phyloP scores from a whole-genome alignment of 345 rosid genomes.

The Melaleuca quinquenervia region DNA sequence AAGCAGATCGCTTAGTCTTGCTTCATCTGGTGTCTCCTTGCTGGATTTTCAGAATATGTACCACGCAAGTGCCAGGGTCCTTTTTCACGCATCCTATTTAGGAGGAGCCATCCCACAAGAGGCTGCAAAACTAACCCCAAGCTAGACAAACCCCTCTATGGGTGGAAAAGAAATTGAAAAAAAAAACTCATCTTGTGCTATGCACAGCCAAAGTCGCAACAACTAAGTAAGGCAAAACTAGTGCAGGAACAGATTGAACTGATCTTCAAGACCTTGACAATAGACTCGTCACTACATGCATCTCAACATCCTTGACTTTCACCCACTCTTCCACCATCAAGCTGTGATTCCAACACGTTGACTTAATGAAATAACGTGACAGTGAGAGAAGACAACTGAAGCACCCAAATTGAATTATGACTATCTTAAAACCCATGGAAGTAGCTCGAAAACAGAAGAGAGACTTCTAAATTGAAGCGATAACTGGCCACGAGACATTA shows the following conservation, averaged over 20 bases:
- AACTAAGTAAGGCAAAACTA: background rate
- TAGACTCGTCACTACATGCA: background rate
- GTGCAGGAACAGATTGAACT: background rate
- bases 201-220: background rate
- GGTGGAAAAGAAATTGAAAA: background rate
- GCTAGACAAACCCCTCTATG: background rate
- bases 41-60: background rate
- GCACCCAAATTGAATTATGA: background rate
- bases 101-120: background rate
- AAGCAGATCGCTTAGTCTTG: conserved; percentile 34
- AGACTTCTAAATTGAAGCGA: background rate
- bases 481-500: conserved; percentile 58
- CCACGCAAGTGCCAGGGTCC: background rate
- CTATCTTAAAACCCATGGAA: background rate
- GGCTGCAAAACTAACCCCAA: background rate
- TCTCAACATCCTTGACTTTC: background rate
- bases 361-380: background rate
- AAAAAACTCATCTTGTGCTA: background rate
- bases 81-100: background rate
- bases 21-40: conserved; percentile 22
- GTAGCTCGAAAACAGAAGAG: background rate
- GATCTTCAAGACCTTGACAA: background rate
- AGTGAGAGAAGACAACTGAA: background rate
- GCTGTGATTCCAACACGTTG: background rate
- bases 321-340: background rate